Evolutionary conservation across 2,329 filamentous ascomycete species (phyloP).

Genomic region (Cephalotrichum gorgonifer): DNA sequence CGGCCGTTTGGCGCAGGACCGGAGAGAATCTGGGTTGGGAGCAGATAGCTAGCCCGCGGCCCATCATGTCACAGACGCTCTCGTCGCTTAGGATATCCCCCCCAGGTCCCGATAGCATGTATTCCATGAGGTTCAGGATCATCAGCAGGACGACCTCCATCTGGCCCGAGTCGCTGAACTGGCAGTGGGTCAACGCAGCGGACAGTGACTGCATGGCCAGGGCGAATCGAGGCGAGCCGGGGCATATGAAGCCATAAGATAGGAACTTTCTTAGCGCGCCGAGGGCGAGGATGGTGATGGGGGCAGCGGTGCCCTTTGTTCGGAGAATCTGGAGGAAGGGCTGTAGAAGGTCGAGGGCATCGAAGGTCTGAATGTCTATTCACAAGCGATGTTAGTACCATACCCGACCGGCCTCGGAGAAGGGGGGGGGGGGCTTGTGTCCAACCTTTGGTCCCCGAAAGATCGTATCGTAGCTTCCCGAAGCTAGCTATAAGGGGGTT

Average conservation of each 20-base stretch:
- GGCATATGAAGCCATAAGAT: conserved; percentile 82
- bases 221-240: conserved; percentile 74
- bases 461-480: conserved; percentile 75
- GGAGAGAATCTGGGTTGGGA: conserved; percentile 89
- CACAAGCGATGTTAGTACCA: conserved; percentile 10
- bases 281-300: conserved; percentile 89
- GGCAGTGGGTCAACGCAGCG: conserved; percentile 91
- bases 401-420: background rate
- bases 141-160: conserved; percentile 92
- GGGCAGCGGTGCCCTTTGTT: conserved; percentile 88
- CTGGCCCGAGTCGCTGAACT: conserved; percentile 89
- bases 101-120: conserved; percentile 89
- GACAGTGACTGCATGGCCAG: conserved; percentile 92
- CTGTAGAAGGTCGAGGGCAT: conserved; percentile 79
- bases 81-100: conserved; percentile 93
- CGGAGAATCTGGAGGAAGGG: conserved; percentile 96
- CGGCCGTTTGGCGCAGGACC: conserved; percentile 78
- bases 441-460: conserved; percentile 73
- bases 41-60: conserved; percentile 92
- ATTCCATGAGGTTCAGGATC: conserved; percentile 95
- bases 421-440: no score
- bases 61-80: conserved; percentile 99
- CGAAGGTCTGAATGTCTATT: conserved; percentile 74
- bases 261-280: conserved; percentile 95
- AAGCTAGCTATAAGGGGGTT: conserved; percentile 95